Percentiles rank a stretch among this genome's conserved stretches.
Evolutionary conservation across 108 stramenopile species (phyloP).

Genomic region (Stephanodiscus minutulus): DNA sequence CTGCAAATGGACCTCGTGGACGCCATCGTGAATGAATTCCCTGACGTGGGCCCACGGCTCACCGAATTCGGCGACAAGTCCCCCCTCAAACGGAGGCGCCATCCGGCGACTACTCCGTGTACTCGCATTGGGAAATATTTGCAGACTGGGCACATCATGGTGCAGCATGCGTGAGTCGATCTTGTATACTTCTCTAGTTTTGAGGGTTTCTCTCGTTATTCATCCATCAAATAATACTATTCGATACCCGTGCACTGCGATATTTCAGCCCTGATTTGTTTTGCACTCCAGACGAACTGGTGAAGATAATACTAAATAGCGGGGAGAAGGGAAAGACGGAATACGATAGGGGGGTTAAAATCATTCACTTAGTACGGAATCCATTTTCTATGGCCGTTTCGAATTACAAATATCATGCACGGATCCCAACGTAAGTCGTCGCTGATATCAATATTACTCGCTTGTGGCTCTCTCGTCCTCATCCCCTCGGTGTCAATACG

Average conservation of each 20-base stretch:
- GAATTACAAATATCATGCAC: constrained; percentile 33
- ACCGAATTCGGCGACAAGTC: constrained; percentile 6
- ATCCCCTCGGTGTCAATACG: neutral
- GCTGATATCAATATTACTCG: neutral
- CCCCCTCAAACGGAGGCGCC: neutral
- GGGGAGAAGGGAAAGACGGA: neutral
- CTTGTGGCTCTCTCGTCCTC: neutral
- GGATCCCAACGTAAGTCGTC: constrained; percentile 8
- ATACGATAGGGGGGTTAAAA: constrained; percentile 21
- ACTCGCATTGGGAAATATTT: neutral
- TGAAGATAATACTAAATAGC: constrained; percentile 16
- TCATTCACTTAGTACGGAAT: constrained; percentile 27
- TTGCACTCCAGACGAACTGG: constrained; percentile 17
- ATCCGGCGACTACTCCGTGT: neutral
- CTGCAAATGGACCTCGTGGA: constrained; percentile 17
- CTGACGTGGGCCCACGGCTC: neutral
- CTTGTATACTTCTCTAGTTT: neutral
- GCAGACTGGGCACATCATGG: constrained; percentile 8
- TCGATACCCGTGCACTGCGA: neutral
- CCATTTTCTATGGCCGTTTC: constrained; percentile 30
- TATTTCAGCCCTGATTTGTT: constrained; percentile 21
- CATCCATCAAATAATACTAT: neutral
- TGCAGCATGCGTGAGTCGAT: constrained; percentile 14
- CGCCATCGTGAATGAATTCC: constrained; percentile 2
- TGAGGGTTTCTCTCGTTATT: neutral